Conservation (phyloP, 805 yeast species). For the Metschnikowia drakensbergensis region DNA sequence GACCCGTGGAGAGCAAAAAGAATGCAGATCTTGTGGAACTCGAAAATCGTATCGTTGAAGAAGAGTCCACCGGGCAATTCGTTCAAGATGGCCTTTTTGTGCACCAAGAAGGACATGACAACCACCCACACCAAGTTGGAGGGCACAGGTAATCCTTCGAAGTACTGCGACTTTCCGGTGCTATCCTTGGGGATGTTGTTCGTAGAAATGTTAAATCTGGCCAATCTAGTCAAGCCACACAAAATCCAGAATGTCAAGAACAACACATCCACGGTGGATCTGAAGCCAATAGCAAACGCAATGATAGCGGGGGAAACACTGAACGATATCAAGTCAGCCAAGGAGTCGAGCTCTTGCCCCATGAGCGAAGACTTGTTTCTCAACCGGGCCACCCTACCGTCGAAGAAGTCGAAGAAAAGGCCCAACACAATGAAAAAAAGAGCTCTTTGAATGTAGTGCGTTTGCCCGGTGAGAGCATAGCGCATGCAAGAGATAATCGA, state of each 20-base stretch:
- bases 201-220: slow-evolving; percentile 93
- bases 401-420: slow-evolving; percentile 91
- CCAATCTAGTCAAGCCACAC: slow-evolving; percentile 90
- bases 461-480: slow-evolving; percentile 65
- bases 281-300: slow-evolving; percentile 89
- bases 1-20: slow-evolving; percentile 79
- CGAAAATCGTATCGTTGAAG: slow-evolving; percentile 54
- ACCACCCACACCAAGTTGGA: slow-evolving; percentile 73
- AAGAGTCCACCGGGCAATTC: slow-evolving; percentile 64
- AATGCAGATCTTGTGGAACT: slow-evolving; percentile 67
- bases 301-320: slow-evolving; percentile 94
- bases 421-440: slow-evolving; percentile 88
- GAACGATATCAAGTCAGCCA: slow-evolving; percentile 91
- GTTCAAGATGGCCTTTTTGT: slow-evolving; percentile 44
- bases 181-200: slow-evolving; percentile 88
- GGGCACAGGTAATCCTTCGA: slow-evolving; percentile 97
- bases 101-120: slow-evolving; percentile 66
- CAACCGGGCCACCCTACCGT: slow-evolving; percentile 94
- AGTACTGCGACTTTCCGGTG: slow-evolving; percentile 81
- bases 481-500: slow-evolving; percentile 83
- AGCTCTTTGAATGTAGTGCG: slow-evolving; percentile 79
- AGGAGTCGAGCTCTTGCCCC: slow-evolving; percentile 96
- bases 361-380: slow-evolving; percentile 86
- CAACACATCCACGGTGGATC: slow-evolving; percentile 75
- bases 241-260: slow-evolving; percentile 79